A percentile compares a stretch with the other conserved stretches of the same genome.
phyloP scores from a whole-genome alignment of 2,329 filamentous ascomycete species.

The Biscogniauxia mediterranea region DNA sequence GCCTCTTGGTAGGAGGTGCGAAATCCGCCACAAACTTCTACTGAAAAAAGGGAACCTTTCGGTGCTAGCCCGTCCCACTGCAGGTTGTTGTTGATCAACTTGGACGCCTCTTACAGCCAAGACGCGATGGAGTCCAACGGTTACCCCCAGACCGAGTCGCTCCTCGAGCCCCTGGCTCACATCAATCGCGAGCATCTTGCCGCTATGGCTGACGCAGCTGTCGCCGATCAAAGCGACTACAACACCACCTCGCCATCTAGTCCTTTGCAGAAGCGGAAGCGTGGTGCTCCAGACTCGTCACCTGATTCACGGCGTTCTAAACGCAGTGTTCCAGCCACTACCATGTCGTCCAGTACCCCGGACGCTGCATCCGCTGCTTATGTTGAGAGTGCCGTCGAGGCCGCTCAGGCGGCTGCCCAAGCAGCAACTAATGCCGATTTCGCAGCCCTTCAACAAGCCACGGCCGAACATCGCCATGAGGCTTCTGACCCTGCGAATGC shows the following conservation, averaged over 20 bases:
- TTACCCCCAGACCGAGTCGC: slow-evolving; percentile 32
- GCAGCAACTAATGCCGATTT: slow-evolving; percentile 50
- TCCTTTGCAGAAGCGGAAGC: slow-evolving; percentile 56
- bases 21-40: slow-evolving; percentile 11
- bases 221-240: slow-evolving; percentile 48
- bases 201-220: slow-evolving; percentile 48
- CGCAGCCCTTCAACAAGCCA: slow-evolving; percentile 54
- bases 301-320: slow-evolving; percentile 52
- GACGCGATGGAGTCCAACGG: slow-evolving; percentile 32
- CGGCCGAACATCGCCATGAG: slow-evolving; percentile 43
- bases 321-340: slow-evolving; percentile 44
- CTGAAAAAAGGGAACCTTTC: slow-evolving; percentile 11
- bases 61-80: slow-evolving; percentile 13
- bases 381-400: slow-evolving; percentile 53
- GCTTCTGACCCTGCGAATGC: slow-evolving; percentile 51
- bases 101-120: slow-evolving; percentile 13
- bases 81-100: slow-evolving; percentile 19
- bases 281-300: slow-evolving; percentile 43
- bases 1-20: slow-evolving; percentile 12
- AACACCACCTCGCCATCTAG: slow-evolving; percentile 39
- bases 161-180: slow-evolving; percentile 32
- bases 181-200: slow-evolving; percentile 34
- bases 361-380: slow-evolving; percentile 49
- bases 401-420: slow-evolving; percentile 39
- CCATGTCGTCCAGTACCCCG: slow-evolving; percentile 39